These are phyloP conservation scores for Neonectria neomacrospora DNA, from an alignment of 2,329 filamentous ascomycete species.

Conservation along the genomic window DNA sequence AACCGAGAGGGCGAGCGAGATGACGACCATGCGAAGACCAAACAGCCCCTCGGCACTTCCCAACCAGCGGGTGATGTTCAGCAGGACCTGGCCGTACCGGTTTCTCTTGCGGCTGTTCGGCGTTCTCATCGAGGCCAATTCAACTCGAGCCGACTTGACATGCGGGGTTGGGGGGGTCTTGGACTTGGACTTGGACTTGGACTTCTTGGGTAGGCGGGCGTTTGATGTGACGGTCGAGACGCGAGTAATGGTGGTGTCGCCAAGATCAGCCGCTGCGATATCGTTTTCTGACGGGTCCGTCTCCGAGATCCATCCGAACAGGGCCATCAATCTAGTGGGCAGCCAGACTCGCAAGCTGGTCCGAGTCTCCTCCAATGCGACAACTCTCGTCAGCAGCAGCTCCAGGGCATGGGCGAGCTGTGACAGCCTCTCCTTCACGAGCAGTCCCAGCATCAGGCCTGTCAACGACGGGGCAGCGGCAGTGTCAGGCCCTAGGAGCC, in stretches of 20 bases:
- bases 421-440: slow-evolving; percentile 19
- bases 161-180: not conserved
- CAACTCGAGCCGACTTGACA: slow-evolving; percentile 8
- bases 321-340: slow-evolving; percentile 3
- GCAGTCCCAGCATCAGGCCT: slow-evolving; percentile 11
- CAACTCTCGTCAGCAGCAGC: slow-evolving; percentile 3
- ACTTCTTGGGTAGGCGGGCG: not conserved
- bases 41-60: slow-evolving; percentile 16
- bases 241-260: slow-evolving; percentile 13
- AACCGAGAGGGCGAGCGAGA: slow-evolving; percentile 12
- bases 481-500: slow-evolving; percentile 3
- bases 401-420: slow-evolving; percentile 11
- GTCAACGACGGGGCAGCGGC: slow-evolving; percentile 1
- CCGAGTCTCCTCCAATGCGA: slow-evolving; percentile 14
- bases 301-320: slow-evolving; percentile 18
- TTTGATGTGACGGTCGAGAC: slow-evolving; percentile 13
- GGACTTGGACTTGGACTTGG: not conserved
- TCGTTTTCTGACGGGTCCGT: slow-evolving; percentile 19
- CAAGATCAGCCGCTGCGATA: slow-evolving; percentile 12
- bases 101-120: slow-evolving; percentile 25
- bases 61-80: slow-evolving; percentile 9
- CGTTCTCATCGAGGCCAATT: slow-evolving; percentile 14
- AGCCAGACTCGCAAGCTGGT: slow-evolving; percentile 13
- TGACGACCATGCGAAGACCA: slow-evolving; percentile 13
- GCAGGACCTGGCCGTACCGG: slow-evolving; percentile 2